phyloP scores from a whole-genome alignment of 2,329 filamentous ascomycete genomes.

The Botrytis porri region DNA sequence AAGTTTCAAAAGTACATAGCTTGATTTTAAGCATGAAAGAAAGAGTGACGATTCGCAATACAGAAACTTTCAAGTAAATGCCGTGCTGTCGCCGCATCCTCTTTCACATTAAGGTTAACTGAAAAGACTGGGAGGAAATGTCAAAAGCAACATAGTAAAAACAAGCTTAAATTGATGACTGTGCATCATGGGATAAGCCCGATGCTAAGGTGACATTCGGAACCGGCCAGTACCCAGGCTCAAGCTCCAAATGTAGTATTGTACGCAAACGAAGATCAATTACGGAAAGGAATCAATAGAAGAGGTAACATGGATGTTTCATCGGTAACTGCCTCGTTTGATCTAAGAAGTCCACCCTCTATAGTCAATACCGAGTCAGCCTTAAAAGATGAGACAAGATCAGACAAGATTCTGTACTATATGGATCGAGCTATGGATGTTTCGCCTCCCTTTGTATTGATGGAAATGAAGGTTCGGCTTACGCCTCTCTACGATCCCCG shows the following conservation, averaged over 20 bases:
- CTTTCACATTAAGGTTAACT: neutral
- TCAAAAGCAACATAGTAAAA: neutral
- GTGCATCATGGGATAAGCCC: neutral
- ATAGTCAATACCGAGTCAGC: constrained; percentile 11
- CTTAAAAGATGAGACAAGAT: constrained; percentile 14
- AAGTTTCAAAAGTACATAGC: constrained; percentile 13
- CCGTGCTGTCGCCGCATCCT: neutral
- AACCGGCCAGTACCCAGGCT: neutral
- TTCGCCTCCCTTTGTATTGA: neutral
- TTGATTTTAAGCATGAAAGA: neutral
- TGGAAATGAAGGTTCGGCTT: neutral
- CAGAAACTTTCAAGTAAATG: neutral
- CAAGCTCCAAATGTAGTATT: constrained; percentile 1
- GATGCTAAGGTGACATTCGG: neutral
- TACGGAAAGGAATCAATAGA: neutral
- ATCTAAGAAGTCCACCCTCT: neutral
- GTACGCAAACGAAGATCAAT: neutral
- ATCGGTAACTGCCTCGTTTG: neutral
- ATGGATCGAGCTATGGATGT: neutral
- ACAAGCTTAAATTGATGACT: neutral
- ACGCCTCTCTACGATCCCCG: neutral
- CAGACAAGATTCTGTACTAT: neutral
- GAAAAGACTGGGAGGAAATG: neutral
- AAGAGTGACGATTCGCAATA: neutral
- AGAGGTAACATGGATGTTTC: neutral